Evolutionary conservation across 805 yeast species (phyloP), one percentile per base, ranked within the genome.

Genomic region (Tetrapisispora phaffii): DNA sequence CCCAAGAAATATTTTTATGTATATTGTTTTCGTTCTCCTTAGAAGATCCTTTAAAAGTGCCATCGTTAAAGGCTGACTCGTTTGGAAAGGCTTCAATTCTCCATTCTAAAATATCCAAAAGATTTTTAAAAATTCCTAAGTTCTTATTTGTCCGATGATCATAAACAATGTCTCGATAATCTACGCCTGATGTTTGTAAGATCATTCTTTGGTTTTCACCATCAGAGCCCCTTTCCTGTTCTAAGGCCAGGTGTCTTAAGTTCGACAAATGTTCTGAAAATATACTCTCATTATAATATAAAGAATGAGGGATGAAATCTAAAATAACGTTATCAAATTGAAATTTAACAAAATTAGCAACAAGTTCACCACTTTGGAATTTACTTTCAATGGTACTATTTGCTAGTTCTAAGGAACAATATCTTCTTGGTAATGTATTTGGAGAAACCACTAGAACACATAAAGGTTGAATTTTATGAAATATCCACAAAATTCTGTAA

Each of bases 371-470:
- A 51, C 79, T 83, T 35, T 80, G 70, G 58, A 88, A 88, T 52
- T 77, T 75, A 80, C 77, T 56, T 81, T 85, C 65, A 85, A 87
- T 56, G 80, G 74, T 83, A 80, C 67, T 85, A 54, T 89, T 93
- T 0, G 97, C 97, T 50, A 93, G 83, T 54, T 93, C 97, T 19
- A 86, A 72, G 8, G 96, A 82, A 20, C 67, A 60, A 35, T 64
- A 64, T 28, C 94, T 82, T 57, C 95, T 76, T 3, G 98, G 96
- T 22, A 93, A 68, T 0, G 88, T 72, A 47, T 85, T 85, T 21
- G 85, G 82, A 22, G 86, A 82, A 1, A 90, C 82, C 2, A 89
- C 80, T 49, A 87, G 58, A 2, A 89, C 80, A 62, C 96, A 88
- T 58, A 82, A 84, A 1, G 89, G 77, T 28, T 93, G 73, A 41